Conservation (phyloP, 148 eudicot species). For the Rhododendron kiyosumense region DNA sequence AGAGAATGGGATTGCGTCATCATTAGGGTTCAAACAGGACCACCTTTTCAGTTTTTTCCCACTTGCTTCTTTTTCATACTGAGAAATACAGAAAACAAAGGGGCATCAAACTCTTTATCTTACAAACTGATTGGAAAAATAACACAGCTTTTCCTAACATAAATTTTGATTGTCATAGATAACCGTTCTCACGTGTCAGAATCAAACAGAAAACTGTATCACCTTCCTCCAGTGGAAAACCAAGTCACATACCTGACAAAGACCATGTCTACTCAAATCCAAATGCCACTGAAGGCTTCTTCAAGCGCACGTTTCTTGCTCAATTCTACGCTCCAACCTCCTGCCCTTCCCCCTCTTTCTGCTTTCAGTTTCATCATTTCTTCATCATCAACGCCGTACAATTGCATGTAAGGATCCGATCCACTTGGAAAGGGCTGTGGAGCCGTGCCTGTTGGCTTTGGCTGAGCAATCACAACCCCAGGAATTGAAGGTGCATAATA, state of each 20-base stretch:
- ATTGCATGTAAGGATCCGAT: conserved; percentile 36
- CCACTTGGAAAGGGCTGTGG: conserved; percentile 62
- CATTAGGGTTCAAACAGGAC: neutral
- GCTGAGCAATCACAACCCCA: conserved; percentile 55
- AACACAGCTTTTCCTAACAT: neutral
- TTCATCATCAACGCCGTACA: conserved; percentile 50
- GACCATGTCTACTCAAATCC: conserved; percentile 37
- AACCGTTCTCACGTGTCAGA: neutral
- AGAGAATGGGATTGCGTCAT: neutral
- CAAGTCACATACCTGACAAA: neutral
- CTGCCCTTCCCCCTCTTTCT: conserved; percentile 71
- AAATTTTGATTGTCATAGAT: neutral
- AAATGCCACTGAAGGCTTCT: conserved; percentile 84
- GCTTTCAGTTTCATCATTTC: conserved; percentile 63
- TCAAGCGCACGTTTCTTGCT: conserved; percentile 78
- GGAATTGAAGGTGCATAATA: conserved; percentile 82
- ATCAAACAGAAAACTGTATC: neutral
- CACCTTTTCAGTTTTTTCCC: neutral
- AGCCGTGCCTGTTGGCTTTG: conserved; percentile 67
- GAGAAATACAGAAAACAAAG: neutral
- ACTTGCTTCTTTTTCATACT: neutral
- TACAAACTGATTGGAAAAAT: neutral
- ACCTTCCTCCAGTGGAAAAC: neutral
- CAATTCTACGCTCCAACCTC: conserved; percentile 79
- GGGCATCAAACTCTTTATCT: neutral